phyloP scores from a whole-genome alignment of 495 filamentous ascomycete species.

The Penicillium desertorum region DNA sequence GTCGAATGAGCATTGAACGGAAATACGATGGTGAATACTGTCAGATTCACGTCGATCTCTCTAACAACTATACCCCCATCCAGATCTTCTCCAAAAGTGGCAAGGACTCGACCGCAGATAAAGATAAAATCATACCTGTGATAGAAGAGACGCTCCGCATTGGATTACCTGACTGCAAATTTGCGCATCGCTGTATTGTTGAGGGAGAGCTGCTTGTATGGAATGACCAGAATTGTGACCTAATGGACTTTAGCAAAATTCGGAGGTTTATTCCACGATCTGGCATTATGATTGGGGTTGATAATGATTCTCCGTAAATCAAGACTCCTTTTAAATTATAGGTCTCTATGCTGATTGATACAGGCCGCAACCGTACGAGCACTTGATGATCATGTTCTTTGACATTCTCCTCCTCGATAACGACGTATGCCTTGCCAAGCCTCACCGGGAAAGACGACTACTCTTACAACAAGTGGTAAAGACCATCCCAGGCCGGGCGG shows the following conservation, averaged over 20 bases:
- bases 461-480: constrained; percentile 59
- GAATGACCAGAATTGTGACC: constrained; percentile 58
- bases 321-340: no score
- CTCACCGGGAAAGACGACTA: constrained; percentile 60
- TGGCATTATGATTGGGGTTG: constrained; percentile 65
- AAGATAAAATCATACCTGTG: constrained; percentile 55
- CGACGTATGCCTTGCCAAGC: constrained; percentile 57
- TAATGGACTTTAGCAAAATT: constrained; percentile 74
- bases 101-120: constrained; percentile 78
- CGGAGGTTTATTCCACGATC: constrained; percentile 76
- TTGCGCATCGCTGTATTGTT: constrained; percentile 66
- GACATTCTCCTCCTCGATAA: constrained; percentile 74
- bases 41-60: constrained; percentile 78
- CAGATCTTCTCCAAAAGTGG: constrained; percentile 90
- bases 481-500: constrained; percentile 56
- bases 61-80: constrained; percentile 53
- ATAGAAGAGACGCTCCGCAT: constrained; percentile 57
- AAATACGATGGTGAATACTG: constrained; percentile 91
- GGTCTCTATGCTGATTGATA: constrained; percentile 12
- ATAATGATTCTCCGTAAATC: constrained; percentile 68
- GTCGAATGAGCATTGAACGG: constrained; percentile 68
- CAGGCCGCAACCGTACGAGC: constrained; percentile 65
- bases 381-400: constrained; percentile 82
- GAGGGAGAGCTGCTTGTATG: constrained; percentile 83
- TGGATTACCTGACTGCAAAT: constrained; percentile 51